phyloP scores from a whole-genome alignment of 352 stramenopile genomes.

The Hyaloperonospora brassicae region DNA sequence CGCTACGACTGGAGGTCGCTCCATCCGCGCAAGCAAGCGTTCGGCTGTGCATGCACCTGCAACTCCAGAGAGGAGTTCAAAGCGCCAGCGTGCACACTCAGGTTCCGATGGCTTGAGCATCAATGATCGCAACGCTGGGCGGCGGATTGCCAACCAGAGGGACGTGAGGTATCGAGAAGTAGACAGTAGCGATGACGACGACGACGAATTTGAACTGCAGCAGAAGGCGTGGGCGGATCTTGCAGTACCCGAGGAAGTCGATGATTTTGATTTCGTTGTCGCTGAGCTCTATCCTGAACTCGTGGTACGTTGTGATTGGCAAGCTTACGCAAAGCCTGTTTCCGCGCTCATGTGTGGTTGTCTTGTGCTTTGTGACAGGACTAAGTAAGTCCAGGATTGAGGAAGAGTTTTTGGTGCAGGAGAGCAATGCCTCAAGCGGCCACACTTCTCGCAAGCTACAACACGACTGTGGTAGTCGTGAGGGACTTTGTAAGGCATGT shows the following conservation, averaged over 20 bases:
- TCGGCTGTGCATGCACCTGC: slow-evolving; percentile 5
- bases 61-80: slow-evolving; percentile 19
- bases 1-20: no score
- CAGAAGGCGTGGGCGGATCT: slow-evolving; percentile 22
- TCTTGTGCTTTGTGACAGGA: background rate
- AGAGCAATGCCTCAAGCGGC: no score
- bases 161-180: slow-evolving; percentile 16
- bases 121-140: slow-evolving; percentile 9
- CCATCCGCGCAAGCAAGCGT: slow-evolving; percentile 13
- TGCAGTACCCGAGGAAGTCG: slow-evolving; percentile 15
- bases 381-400: no score
- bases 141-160: slow-evolving; percentile 18
- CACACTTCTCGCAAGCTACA: no score
- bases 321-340: background rate
- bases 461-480: no score
- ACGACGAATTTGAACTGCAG: slow-evolving; percentile 7
- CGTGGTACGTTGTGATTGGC: slow-evolving; percentile 24
- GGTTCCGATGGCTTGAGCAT: slow-evolving; percentile 18
- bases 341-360: background rate
- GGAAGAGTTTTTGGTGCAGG: no score
- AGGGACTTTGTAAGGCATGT: no score
- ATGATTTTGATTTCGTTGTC: slow-evolving; percentile 38
- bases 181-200: slow-evolving; percentile 12
- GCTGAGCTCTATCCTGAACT: slow-evolving; percentile 34
- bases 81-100: slow-evolving; percentile 22